These are phyloP conservation scores for Diophrys appendiculata DNA, from an alignment of 73 alveolate genomes.

Conservation along the genomic window DNA sequence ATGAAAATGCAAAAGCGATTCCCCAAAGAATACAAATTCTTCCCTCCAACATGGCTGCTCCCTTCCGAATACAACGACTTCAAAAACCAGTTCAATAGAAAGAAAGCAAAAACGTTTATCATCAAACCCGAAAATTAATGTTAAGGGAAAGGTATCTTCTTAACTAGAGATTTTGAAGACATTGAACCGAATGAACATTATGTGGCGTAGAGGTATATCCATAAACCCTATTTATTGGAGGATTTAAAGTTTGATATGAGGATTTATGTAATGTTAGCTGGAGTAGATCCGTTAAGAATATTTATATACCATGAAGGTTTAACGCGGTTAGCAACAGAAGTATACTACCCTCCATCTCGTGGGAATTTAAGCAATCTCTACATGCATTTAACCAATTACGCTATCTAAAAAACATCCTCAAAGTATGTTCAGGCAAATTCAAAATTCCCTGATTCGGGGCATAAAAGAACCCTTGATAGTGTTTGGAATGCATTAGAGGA, in stretches of 20 bases:
- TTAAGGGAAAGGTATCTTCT: constrained; percentile 85
- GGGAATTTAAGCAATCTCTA: constrained; percentile 61
- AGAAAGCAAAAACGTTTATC: constrained; percentile 62
- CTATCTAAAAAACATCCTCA: constrained; percentile 28
- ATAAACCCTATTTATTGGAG: constrained; percentile 88
- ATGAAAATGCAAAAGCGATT: constrained; percentile 70
- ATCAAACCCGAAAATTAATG: constrained; percentile 85
- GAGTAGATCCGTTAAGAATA: constrained; percentile 91
- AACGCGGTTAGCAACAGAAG: constrained; percentile 96
- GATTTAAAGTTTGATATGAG: constrained; percentile 94
- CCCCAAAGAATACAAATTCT: constrained; percentile 77
- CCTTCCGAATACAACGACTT: constrained; percentile 82
- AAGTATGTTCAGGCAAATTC: constrained; percentile 48
- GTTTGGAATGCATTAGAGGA: constrained; percentile 26
- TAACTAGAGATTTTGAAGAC: constrained; percentile 69
- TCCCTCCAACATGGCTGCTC: constrained; percentile 87
- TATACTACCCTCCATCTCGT: constrained; percentile 72
- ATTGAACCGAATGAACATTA: constrained; percentile 72
- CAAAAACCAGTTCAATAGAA: constrained; percentile 34
- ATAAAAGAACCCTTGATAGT: constrained; percentile 56
- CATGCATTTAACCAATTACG: constrained; percentile 62
- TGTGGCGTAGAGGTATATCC: constrained; percentile 86
- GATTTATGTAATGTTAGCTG: constrained; percentile 91
- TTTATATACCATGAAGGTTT: constrained; percentile 92
- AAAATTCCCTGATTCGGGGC: constrained; percentile 60